phyloP scores from a whole-genome alignment of 805 yeast genomes.

The Cyberlindnera petersonii region DNA sequence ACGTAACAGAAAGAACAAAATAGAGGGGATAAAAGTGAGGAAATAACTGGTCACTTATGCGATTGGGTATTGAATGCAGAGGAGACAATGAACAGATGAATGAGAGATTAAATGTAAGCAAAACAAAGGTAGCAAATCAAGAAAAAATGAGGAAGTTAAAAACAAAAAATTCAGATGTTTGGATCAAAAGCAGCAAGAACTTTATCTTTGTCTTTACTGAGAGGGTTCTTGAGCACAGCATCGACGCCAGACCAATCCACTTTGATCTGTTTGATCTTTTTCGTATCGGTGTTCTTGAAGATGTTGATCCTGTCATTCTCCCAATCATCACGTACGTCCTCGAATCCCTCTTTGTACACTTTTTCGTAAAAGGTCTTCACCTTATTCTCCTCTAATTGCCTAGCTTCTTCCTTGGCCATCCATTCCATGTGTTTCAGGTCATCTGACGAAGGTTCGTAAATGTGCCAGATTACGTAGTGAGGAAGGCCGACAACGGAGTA shows the following conservation, averaged over 20 bases:
- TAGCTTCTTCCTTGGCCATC: constrained; percentile 81
- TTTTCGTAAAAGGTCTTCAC: constrained; percentile 61
- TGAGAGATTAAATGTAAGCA: too few relatives aligned
- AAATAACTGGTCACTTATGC: too few relatives aligned
- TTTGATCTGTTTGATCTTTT: constrained; percentile 44
- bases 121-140: too few relatives aligned
- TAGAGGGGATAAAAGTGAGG: too few relatives aligned
- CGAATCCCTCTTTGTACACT: constrained; percentile 77
- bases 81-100: too few relatives aligned
- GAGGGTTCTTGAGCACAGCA: constrained; percentile 21
- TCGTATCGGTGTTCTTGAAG: constrained; percentile 69
- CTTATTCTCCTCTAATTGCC: constrained; percentile 59
- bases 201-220: constrained; percentile 25
- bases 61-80: too few relatives aligned
- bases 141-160: not conserved
- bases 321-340: constrained; percentile 75
- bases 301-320: constrained; percentile 63
- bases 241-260: constrained; percentile 76
- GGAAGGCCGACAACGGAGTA: constrained; percentile 88
- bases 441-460: constrained; percentile 92
- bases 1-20: too few relatives aligned
- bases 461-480: constrained; percentile 95
- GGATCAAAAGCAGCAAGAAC: constrained; percentile 31
- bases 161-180: constrained; percentile 5
- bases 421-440: constrained; percentile 86